phyloP scores from a whole-genome alignment of 306 rosid species.

The Vicia faba region DNA sequence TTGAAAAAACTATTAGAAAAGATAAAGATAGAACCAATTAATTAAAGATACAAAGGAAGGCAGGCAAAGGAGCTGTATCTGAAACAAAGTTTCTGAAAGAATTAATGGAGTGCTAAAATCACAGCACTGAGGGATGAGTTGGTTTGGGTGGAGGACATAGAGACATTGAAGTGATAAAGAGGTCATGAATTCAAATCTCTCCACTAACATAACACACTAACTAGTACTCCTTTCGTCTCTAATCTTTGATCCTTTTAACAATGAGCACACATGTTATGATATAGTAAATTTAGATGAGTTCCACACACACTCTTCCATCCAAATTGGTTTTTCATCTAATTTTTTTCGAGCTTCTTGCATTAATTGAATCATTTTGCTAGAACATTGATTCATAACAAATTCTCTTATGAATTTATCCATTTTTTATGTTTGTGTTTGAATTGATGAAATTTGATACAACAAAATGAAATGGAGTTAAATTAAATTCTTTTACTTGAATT shows the following conservation, averaged over 20 bases:
- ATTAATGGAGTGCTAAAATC: background rate
- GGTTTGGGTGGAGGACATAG: background rate
- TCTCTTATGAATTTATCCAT: too few relatives aligned
- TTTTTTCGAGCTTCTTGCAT: constrained; percentile 33
- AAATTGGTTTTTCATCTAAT: constrained; percentile 24
- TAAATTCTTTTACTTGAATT: too few relatives aligned
- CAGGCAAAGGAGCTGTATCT: background rate
- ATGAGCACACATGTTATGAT: too few relatives aligned
- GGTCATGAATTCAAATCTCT: background rate
- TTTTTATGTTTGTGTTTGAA: too few relatives aligned
- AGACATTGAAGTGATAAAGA: background rate
- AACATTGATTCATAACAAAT: too few relatives aligned
- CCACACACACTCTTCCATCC: constrained; percentile 28
- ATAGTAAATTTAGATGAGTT: too few relatives aligned
- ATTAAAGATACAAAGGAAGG: background rate
- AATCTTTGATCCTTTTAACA: too few relatives aligned
- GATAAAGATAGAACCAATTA: background rate
- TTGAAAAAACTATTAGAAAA: background rate
- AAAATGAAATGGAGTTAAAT: too few relatives aligned
- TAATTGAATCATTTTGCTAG: constrained; percentile 32
- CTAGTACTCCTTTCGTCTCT: background rate
- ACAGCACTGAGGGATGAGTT: background rate
- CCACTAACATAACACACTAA: background rate
- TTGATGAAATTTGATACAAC: too few relatives aligned
- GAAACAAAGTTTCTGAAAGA: background rate